These are phyloP conservation scores for Wickerhamiella galacta DNA, from an alignment of 805 yeast genomes.

Conservation along the genomic window DNA sequence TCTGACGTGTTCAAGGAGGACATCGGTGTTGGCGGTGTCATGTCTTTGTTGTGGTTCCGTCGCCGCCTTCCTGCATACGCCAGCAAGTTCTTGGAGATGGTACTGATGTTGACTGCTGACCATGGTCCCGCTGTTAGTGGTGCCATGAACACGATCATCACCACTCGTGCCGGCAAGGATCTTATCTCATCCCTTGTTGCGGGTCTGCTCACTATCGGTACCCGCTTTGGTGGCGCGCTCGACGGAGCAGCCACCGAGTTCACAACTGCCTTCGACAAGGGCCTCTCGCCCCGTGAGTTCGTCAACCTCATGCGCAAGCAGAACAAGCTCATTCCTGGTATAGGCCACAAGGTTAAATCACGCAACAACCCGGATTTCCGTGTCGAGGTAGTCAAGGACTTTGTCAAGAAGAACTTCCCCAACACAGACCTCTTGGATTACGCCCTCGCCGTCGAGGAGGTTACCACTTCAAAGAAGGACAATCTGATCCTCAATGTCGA, in stretches of 20 bases:
- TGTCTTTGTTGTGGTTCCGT: conserved; percentile 32
- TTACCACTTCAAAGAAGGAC: conserved; percentile 33
- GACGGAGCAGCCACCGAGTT: conserved; percentile 33
- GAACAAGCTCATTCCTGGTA: conserved; percentile 32
- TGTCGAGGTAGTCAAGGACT: conserved; percentile 31
- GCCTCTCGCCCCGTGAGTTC: conserved; percentile 29
- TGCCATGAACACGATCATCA: conserved; percentile 32
- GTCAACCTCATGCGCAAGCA: conserved; percentile 32
- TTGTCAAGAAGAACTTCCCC: conserved; percentile 29
- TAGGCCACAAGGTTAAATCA: conserved; percentile 32
- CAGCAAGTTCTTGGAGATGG: conserved; percentile 31
- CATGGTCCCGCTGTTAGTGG: conserved; percentile 34
- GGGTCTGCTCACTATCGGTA: conserved; percentile 30
- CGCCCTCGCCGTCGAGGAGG: conserved; percentile 32
- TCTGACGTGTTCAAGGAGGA: conserved; percentile 32
- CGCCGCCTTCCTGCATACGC: conserved; percentile 29
- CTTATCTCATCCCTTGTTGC: conserved; percentile 30
- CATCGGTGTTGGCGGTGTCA: conserved; percentile 32
- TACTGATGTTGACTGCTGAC: conserved; percentile 33
- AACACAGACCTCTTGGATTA: conserved; percentile 27
- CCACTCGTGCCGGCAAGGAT: conserved; percentile 33
- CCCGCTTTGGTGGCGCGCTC: conserved; percentile 31
- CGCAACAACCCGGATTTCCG: conserved; percentile 34
- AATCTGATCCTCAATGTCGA: conserved; percentile 30
- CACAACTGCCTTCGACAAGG: conserved; percentile 28